Evolutionary conservation across 805 yeast genomes (phyloP).

Genomic region (Sugiyamaella qingdaonensis): DNA sequence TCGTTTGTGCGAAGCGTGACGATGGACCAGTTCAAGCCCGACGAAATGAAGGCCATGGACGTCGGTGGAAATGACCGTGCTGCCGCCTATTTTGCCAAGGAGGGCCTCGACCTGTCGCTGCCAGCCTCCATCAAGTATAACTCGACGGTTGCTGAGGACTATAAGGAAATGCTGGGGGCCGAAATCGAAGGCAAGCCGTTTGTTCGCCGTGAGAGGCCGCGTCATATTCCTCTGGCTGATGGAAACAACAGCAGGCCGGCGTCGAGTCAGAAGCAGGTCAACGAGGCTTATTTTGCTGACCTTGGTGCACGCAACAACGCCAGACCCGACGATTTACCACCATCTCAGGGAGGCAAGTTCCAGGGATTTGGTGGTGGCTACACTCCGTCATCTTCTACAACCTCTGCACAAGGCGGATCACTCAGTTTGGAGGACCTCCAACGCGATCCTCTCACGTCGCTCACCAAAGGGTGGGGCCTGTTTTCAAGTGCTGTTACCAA

Average conservation of each 20-base stretch:
- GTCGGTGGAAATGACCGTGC: slow-evolving; percentile 86
- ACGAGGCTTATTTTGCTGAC: slow-evolving; percentile 77
- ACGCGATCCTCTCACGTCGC: slow-evolving; percentile 86
- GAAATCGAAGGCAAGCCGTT: slow-evolving; percentile 69
- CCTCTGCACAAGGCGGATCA: slow-evolving; percentile 6
- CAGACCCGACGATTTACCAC: slow-evolving; percentile 77
- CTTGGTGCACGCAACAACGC: slow-evolving; percentile 68
- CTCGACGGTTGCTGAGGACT: slow-evolving; percentile 91
- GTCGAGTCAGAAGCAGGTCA: slow-evolving; percentile 46
- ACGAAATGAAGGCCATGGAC: slow-evolving; percentile 87
- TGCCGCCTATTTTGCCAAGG: slow-evolving; percentile 57
- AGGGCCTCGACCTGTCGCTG: slow-evolving; percentile 63
- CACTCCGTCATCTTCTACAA: slow-evolving; percentile 36
- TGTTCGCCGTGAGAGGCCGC: slow-evolving; percentile 25
- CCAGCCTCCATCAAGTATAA: slow-evolving; percentile 76
- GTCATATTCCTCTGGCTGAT: slow-evolving; percentile 11
- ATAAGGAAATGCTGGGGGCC: slow-evolving; percentile 75
- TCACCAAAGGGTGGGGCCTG: slow-evolving; percentile 90
- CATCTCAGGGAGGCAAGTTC: slow-evolving; percentile 91
- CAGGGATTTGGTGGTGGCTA: slow-evolving; percentile 89
- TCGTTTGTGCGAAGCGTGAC: slow-evolving; percentile 95
- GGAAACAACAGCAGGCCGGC: slow-evolving; percentile 12
- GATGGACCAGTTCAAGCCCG: slow-evolving; percentile 97
- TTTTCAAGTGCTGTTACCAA: slow-evolving; percentile 82
- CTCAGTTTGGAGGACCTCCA: slow-evolving; percentile 30